Conservation (phyloP, 2,329 filamentous ascomycete species). For the Trichoderma simmonsii region DNA sequence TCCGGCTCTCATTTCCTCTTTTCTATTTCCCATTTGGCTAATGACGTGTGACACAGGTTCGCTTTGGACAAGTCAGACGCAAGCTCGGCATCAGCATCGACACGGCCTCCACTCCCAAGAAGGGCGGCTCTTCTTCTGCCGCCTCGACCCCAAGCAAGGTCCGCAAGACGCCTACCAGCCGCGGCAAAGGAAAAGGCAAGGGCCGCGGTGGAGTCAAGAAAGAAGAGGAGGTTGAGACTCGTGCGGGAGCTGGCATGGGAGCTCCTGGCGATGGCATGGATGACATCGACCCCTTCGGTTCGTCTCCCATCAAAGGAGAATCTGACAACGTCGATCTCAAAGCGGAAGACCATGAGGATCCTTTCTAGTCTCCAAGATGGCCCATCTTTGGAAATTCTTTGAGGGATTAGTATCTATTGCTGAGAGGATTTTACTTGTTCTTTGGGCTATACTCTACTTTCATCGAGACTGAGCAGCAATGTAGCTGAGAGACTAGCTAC, state of each 20-base stretch:
- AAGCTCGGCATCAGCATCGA: slow-evolving; percentile 41
- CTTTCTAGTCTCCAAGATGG: slow-evolving; percentile 9
- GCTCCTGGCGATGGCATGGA: slow-evolving; percentile 14
- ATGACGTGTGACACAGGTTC: slow-evolving; percentile 31
- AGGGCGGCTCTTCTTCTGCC: slow-evolving; percentile 22
- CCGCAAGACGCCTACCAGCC: slow-evolving; percentile 28
- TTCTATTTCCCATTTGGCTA: neutral
- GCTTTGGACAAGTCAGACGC: slow-evolving; percentile 49
- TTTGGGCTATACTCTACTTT: neutral
- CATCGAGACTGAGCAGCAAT: neutral
- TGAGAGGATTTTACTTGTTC: neutral
- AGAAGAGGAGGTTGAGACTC: slow-evolving; percentile 22
- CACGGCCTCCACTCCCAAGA: slow-evolving; percentile 22
- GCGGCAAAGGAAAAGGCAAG: slow-evolving; percentile 26
- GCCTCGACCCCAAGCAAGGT: slow-evolving; percentile 29
- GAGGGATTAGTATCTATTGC: neutral
- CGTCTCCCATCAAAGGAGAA: slow-evolving; percentile 19
- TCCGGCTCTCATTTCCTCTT: neutral
- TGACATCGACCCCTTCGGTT: slow-evolving; percentile 6
- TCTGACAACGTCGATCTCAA: neutral
- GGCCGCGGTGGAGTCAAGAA: slow-evolving; percentile 23
- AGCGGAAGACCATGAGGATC: slow-evolving; percentile 12
- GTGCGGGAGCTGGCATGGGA: slow-evolving; percentile 8
- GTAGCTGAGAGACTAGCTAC: neutral
- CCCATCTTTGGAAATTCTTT: neutral